phyloP scores from a whole-genome alignment of 805 yeast species.

The Torulaspora franciscae region DNA sequence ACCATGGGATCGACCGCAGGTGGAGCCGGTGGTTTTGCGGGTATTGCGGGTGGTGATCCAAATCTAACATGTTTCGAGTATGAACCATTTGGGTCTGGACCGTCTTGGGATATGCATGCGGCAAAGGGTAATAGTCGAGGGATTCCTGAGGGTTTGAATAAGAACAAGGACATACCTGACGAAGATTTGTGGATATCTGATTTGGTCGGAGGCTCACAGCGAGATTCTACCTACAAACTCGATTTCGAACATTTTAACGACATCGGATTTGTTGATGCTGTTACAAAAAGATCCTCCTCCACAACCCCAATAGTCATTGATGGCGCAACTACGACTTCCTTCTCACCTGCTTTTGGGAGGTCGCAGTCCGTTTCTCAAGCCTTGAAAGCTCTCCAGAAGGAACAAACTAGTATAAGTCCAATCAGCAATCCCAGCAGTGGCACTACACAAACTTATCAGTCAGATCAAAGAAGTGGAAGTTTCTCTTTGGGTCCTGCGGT shows the following conservation, averaged over 20 bases:
- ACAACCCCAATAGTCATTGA: slow-evolving; percentile 7
- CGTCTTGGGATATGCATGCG: slow-evolving; percentile 1
- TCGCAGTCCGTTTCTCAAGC: slow-evolving; percentile 4
- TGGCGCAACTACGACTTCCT: background rate
- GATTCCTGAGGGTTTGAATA: background rate
- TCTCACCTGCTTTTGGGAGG: slow-evolving; percentile 2
- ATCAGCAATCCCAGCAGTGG: slow-evolving; percentile 15
- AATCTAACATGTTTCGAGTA: slow-evolving; percentile 36
- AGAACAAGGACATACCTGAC: background rate
- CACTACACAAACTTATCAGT: slow-evolving; percentile 4
- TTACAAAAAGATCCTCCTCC: slow-evolving; percentile 10
- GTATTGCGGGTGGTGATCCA: slow-evolving; percentile 21
- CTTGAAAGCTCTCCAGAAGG: background rate
- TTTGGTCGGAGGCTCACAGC: slow-evolving; percentile 56
- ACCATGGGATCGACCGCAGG: slow-evolving; percentile 41
- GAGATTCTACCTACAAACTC: slow-evolving; percentile 51
- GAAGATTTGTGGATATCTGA: slow-evolving; percentile 57
- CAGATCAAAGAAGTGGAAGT: slow-evolving; percentile 7
- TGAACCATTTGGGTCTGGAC: slow-evolving; percentile 14
- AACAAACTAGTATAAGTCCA: slow-evolving; percentile 5
- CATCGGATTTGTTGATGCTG: slow-evolving; percentile 47
- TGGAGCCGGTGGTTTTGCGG: slow-evolving; percentile 37
- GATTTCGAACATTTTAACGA: slow-evolving; percentile 45
- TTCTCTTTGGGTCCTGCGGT: slow-evolving; percentile 15
- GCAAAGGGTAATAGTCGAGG: background rate